Evolutionary conservation across 345 rosid genomes (phyloP).

Genomic region (Conringia planisiliqua): DNA sequence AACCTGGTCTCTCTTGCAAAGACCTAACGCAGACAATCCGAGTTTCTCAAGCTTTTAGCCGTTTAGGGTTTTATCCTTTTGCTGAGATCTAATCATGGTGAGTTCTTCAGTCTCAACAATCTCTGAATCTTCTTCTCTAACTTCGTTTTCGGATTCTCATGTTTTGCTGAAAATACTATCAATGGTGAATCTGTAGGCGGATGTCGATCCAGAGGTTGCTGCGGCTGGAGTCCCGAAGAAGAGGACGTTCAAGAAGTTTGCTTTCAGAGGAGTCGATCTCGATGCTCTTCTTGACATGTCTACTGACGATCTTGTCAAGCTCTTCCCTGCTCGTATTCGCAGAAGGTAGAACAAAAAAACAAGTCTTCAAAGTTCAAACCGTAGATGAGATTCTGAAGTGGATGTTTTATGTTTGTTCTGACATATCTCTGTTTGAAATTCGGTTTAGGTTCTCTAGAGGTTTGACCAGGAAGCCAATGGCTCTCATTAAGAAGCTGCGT

Average conservation of each 20-base stretch:
- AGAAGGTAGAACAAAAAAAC: conserved; percentile 50
- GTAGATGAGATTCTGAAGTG: not conserved
- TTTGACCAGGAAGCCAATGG: conserved; percentile 84
- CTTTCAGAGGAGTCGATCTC: conserved; percentile 80
- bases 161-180: not conserved
- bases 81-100: conserved; percentile 30
- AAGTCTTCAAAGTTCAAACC: not conserved
- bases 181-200: conserved; percentile 37
- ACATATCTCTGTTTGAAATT: not conserved
- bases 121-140: not conserved
- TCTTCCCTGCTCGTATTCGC: conserved; percentile 88
- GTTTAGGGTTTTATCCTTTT: conserved; percentile 23
- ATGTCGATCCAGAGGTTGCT: conserved; percentile 47
- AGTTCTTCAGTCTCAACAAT: not conserved
- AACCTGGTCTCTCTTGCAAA: not conserved
- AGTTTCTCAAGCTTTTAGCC: not conserved
- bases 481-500: conserved; percentile 76
- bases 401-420: not conserved
- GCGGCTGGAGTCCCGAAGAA: conserved; percentile 59
- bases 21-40: conserved; percentile 1
- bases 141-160: not conserved
- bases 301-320: conserved; percentile 91
- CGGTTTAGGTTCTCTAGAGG: conserved; percentile 82
- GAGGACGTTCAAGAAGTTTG: conserved; percentile 88
- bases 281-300: conserved; percentile 93